Conservation (phyloP, 2,329 filamentous ascomycete genomes). For the Fusarium miscanthi region DNA sequence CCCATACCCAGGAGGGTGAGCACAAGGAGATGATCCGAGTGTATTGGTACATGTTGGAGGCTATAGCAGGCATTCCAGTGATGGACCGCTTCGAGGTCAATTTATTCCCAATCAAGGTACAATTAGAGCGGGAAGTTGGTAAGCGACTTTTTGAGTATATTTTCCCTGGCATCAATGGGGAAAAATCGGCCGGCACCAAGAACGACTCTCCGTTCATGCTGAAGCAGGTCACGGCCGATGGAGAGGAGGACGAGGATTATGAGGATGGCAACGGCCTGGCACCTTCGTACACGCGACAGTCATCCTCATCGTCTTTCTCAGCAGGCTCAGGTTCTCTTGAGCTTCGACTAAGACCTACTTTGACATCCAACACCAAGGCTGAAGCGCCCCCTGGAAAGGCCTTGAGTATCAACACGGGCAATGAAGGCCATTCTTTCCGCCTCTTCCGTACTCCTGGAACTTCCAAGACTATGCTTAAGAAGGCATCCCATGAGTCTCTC, state of each 20-base stretch:
- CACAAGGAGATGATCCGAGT: slow-evolving; percentile 89
- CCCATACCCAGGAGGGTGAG: slow-evolving; percentile 53
- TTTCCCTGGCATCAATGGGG: slow-evolving; percentile 84
- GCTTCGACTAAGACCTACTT: slow-evolving; percentile 82
- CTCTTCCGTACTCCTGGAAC: slow-evolving; percentile 60
- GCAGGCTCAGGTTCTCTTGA: slow-evolving; percentile 81
- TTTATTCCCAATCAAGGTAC: slow-evolving; percentile 90
- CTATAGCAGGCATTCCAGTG: slow-evolving; percentile 96
- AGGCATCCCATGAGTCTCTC: slow-evolving; percentile 68
- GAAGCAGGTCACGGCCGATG: slow-evolving; percentile 51
- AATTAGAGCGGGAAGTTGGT: slow-evolving; percentile 91
- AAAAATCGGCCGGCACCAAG: slow-evolving; percentile 57
- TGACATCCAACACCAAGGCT: slow-evolving; percentile 66
- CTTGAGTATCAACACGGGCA: slow-evolving; percentile 60
- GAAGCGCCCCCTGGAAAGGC: slow-evolving; percentile 58
- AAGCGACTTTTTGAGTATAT: slow-evolving; percentile 97
- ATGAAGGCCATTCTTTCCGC: slow-evolving; percentile 62
- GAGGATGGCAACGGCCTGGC: slow-evolving; percentile 54
- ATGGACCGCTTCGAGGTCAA: slow-evolving; percentile 98
- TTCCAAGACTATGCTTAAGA: slow-evolving; percentile 60
- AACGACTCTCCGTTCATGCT: slow-evolving; percentile 71
- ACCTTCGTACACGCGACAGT: slow-evolving; percentile 57
- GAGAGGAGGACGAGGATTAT: slow-evolving; percentile 62
- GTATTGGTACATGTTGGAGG: slow-evolving; percentile 98
- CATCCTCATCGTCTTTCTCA: slow-evolving; percentile 58